phyloP scores from a whole-genome alignment of 495 filamentous ascomycete genomes.

The Penicillium longicatenatum region DNA sequence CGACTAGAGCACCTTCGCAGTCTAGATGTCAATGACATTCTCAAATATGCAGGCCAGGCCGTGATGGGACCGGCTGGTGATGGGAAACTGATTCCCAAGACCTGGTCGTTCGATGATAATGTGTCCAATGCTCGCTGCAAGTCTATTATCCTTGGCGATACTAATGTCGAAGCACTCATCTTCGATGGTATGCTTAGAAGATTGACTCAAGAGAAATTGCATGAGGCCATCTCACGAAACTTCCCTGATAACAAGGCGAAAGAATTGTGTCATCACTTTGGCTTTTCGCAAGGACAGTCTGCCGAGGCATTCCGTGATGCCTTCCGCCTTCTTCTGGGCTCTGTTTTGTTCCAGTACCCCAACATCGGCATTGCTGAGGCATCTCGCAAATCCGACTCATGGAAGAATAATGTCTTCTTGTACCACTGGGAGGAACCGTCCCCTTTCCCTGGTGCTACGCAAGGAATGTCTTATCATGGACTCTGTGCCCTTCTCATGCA shows the following conservation, averaged over 20 bases:
- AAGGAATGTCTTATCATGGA: slow-evolving; percentile 14
- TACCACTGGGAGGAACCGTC: slow-evolving; percentile 15
- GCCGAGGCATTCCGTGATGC: slow-evolving; percentile 8
- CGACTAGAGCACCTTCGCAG: slow-evolving; percentile 4
- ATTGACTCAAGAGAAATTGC: slow-evolving; percentile 5
- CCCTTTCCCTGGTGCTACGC: slow-evolving; percentile 10
- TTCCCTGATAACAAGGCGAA: neutral
- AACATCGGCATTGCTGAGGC: slow-evolving; percentile 10
- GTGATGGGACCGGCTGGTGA: slow-evolving; percentile 12
- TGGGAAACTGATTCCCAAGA: neutral
- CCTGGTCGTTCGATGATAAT: slow-evolving; percentile 7
- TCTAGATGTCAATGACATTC: slow-evolving; percentile 3
- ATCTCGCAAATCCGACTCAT: neutral
- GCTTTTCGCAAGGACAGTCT: slow-evolving; percentile 5
- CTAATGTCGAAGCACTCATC: slow-evolving; percentile 11
- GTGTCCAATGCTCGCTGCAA: slow-evolving; percentile 10
- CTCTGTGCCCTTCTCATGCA: slow-evolving; percentile 12
- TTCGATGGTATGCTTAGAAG: slow-evolving; percentile 8
- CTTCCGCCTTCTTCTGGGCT: slow-evolving; percentile 10
- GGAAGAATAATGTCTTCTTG: slow-evolving; percentile 7
- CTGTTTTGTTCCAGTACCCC: slow-evolving; percentile 8
- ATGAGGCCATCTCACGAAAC: neutral
- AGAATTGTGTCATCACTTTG: slow-evolving; percentile 6
- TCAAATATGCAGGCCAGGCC: slow-evolving; percentile 3
- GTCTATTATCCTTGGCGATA: slow-evolving; percentile 12